Base-by-base conservation (phyloP, 768 basidiomycete genomes). In the Boletus rubroflammeus region DNA sequence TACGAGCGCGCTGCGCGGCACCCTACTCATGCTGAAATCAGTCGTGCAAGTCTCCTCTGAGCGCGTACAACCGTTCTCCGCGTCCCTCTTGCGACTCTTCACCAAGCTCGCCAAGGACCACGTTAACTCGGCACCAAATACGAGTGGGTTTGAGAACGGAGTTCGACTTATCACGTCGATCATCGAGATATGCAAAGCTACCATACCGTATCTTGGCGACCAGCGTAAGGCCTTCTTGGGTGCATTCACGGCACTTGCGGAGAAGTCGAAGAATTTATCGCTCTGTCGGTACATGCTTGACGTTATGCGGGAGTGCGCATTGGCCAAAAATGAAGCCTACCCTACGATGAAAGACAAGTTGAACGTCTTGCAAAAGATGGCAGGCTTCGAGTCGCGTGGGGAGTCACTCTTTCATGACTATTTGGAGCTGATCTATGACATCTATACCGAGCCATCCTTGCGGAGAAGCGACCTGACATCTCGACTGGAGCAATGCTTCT, bases 331-430 rank as follows among this genome's bases (percentile, higher is more conserved):
- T 49, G 93, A 97, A 53, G 78, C 85, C 2, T 90, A 89, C 67
- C 95, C 95, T 7, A 90, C 90, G 0, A 86, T 90, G 81, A 98
- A 97, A 71, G 97, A 99, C 74, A 98, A 98, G 71, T 88, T 95
- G 3, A 86, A 80, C 28, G 73, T 98, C 31, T 71, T 99, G 56
- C 85, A 89, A 64, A 92, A 90, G 67, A 95, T 99, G 93, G 79
- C 81, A 6, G 75, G 81, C 10, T 93, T 85, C 63, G 94, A 98
- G 72, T 76, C 77, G 23, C 84, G 89, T 31, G 86, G 84, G 35
- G 90, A 94, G n/a, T 60, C 75, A 4, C 78, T 98, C 4, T 92
- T 90, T 69, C 81, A 85, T 42, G 81, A 86, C 39, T 98, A 93
- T 68, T 78, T 98, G 61, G 85, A 89, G 58, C 78, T 98, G 55